Percentiles rank a stretch among this genome's conserved stretches.
Conservation (phyloP, 23 red algal genomes). For the Rhodosorus marinus region DNA sequence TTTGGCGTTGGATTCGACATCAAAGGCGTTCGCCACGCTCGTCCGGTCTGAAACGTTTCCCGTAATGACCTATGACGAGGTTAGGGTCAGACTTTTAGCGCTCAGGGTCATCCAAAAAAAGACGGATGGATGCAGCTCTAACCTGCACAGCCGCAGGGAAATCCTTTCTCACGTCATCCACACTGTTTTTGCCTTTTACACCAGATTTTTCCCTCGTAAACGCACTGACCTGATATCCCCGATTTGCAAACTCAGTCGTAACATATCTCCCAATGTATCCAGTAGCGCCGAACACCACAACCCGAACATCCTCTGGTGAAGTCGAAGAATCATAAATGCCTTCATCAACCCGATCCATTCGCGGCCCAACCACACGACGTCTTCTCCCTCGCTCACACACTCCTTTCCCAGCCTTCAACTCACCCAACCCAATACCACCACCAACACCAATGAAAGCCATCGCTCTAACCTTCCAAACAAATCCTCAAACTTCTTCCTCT, state of each 20-base stretch:
- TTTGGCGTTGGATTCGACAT: neutral
- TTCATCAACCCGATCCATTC: conserved; percentile 18
- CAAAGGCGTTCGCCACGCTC: conserved; percentile 16
- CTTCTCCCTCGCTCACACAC: too few species aligned
- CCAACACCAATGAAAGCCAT: too few species aligned
- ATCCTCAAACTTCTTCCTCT: too few species aligned
- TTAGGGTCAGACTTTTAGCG: too few species aligned
- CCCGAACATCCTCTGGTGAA: conserved; percentile 3
- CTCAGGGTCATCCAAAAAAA: too few species aligned
- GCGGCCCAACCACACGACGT: too few species aligned
- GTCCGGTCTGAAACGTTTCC: conserved; percentile 22
- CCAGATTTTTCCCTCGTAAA: conserved; percentile 27
- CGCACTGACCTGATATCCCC: conserved; percentile 32
- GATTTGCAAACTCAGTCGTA: conserved; percentile 14
- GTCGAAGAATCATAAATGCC: conserved; percentile 29
- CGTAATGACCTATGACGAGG: conserved; percentile 16
- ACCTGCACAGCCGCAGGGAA: conserved; percentile 7
- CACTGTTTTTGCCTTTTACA: conserved; percentile 7
- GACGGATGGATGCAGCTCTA: too few species aligned
- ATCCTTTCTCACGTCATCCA: neutral
- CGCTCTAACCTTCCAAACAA: too few species aligned
- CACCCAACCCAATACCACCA: too few species aligned
- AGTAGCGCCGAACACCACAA: conserved; percentile 46
- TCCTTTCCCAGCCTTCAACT: too few species aligned
- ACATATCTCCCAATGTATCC: conserved; percentile 57